Percentiles rank a stretch among this genome's conserved stretches.
These are phyloP conservation scores for Xerocomus cyaneibrunnescens DNA, from an alignment of 1,284 basidiomycete species.

Conservation along the genomic window DNA sequence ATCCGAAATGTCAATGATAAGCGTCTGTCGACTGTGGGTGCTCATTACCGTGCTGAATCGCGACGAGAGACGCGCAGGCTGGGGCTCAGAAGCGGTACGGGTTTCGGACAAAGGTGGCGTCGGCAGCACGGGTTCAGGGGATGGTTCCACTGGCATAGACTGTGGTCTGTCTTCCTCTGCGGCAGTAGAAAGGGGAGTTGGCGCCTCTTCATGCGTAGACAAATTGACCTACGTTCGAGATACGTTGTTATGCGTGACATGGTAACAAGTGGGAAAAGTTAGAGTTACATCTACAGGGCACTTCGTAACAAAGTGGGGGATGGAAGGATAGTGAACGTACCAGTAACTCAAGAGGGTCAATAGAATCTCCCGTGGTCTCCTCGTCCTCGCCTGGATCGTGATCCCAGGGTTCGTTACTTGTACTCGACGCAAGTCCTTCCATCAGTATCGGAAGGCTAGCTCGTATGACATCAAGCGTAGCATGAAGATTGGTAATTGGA, in stretches of 20 bases:
- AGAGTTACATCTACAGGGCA: slow-evolving; percentile 34
- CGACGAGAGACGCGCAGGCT: slow-evolving; percentile 13
- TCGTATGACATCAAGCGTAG: slow-evolving; percentile 34
- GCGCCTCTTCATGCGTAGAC: slow-evolving; percentile 7
- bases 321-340: slow-evolving; percentile 21
- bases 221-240: slow-evolving; percentile 20
- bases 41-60: slow-evolving; percentile 30
- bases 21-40: slow-evolving; percentile 24
- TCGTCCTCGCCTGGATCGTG: slow-evolving; percentile 15
- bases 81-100: slow-evolving; percentile 4
- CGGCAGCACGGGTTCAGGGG: neutral
- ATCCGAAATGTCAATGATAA: slow-evolving; percentile 35
- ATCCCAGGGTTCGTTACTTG: slow-evolving; percentile 9
- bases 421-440: slow-evolving; percentile 17
- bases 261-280: slow-evolving; percentile 26
- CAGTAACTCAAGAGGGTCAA: slow-evolving; percentile 22
- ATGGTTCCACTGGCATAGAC: slow-evolving; percentile 3
- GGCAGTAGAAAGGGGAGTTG: neutral
- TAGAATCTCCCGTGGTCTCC: slow-evolving; percentile 5
- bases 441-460: slow-evolving; percentile 34
- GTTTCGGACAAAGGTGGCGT: slow-evolving; percentile 11
- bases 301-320: slow-evolving; percentile 28
- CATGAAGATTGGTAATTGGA: slow-evolving; percentile 31
- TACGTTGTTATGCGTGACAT: slow-evolving; percentile 7
- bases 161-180: slow-evolving; percentile 1